Evolutionary conservation across 345 rosid species (phyloP).

Genomic region (Corchorus olitorius): DNA sequence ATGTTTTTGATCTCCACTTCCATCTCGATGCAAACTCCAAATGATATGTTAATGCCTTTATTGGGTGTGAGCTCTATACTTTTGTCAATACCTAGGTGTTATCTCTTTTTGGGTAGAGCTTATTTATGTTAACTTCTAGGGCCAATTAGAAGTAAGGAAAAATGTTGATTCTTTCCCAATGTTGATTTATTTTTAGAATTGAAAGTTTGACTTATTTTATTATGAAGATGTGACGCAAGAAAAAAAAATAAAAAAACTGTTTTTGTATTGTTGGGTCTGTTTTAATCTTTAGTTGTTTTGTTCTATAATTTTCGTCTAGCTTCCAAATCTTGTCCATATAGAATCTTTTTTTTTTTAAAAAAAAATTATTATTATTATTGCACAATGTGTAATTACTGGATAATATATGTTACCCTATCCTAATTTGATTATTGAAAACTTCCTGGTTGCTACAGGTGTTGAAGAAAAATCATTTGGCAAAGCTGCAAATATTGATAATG

Average conservation of each 20-base stretch:
- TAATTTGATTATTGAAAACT: slow-evolving; percentile 9
- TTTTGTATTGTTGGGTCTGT: background rate
- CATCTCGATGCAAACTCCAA: background rate
- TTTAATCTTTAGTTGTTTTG: background rate
- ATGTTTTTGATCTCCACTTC: background rate
- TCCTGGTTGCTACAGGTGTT: slow-evolving; percentile 47
- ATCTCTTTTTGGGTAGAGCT: background rate
- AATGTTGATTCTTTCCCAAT: background rate
- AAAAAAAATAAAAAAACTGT: too few relatives aligned
- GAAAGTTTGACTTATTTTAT: background rate
- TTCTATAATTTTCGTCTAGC: background rate
- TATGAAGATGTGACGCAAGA: background rate
- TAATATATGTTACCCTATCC: background rate
- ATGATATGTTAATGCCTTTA: background rate
- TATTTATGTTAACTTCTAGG: background rate
- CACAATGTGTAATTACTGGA: background rate
- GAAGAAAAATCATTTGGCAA: slow-evolving; percentile 67
- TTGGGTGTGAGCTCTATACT: background rate
- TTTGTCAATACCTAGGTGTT: background rate
- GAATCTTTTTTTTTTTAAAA: too few relatives aligned
- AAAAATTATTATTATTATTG: too few relatives aligned
- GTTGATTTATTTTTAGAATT: background rate
- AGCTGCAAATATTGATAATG: slow-evolving; percentile 47
- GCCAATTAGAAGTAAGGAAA: background rate
- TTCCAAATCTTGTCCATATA: background rate